Evolutionary conservation across 2,329 filamentous ascomycete genomes (phyloP).

Genomic region (Stachybotrys chlorohalonatus): DNA sequence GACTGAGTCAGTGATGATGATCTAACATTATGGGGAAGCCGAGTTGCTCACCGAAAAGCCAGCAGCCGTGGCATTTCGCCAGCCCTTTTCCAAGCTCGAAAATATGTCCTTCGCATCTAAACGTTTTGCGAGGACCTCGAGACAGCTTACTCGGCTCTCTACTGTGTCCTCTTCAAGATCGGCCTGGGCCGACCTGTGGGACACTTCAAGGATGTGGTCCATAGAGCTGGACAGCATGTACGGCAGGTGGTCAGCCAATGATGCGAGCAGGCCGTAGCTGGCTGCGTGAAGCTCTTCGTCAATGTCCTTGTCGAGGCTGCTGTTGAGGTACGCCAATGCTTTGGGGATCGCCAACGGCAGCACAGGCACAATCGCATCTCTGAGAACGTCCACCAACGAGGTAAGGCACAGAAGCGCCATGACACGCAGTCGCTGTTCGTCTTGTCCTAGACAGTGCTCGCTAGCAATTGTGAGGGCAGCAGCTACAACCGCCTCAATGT

Average conservation of each 20-base stretch:
- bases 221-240: conserved; percentile 82
- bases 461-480: conserved; percentile 73
- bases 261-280: conserved; percentile 68
- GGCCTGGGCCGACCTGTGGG: conserved; percentile 60
- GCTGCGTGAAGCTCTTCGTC: conserved; percentile 69
- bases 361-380: conserved; percentile 76
- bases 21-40: neutral
- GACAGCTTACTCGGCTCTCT: conserved; percentile 57
- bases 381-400: conserved; percentile 79
- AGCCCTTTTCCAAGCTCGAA: conserved; percentile 62
- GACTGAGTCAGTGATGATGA: neutral
- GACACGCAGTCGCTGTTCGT: conserved; percentile 63
- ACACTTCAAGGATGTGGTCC: conserved; percentile 61
- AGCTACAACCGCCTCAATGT: conserved; percentile 64
- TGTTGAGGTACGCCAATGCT: conserved; percentile 60
- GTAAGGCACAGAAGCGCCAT: conserved; percentile 85
- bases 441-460: conserved; percentile 64
- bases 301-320: conserved; percentile 44
- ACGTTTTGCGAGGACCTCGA: conserved; percentile 66
- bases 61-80: conserved; percentile 51
- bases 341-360: conserved; percentile 67
- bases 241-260: conserved; percentile 73
- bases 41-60: conserved; percentile 50
- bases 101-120: conserved; percentile 72
- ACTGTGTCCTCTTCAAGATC: conserved; percentile 53